Evolutionary conservation across 768 basidiomycete species (phyloP), one percentile per base, ranked within the genome.

Genomic region (Termitomyces sp.): DNA sequence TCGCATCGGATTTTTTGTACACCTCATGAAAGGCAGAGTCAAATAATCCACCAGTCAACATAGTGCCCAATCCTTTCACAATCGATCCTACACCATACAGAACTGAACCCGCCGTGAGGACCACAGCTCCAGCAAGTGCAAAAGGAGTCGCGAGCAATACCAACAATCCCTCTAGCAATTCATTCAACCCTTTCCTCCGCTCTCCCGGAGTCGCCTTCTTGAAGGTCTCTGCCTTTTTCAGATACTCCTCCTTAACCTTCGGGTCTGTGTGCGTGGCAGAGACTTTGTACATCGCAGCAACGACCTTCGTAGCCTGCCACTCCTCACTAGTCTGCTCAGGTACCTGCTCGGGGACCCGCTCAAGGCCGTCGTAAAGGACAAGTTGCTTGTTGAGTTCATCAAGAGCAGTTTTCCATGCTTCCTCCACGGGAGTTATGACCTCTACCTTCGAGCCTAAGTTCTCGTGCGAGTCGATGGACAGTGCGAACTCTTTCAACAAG

Each of bases 41-140:
- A n/a, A n/a, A n/a, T n/a, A n/a, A n/a, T n/a, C n/a, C n/a, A n/a
- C n/a, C n/a, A n/a, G n/a, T n/a, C n/a, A n/a, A n/a, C n/a, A n/a
- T n/a, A n/a, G n/a, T n/a, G n/a, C n/a, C n/a, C n/a, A n/a, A n/a
- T n/a, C n/a, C n/a, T n/a, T n/a, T n/a, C n/a, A n/a, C n/a, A n/a
- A n/a, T n/a, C n/a, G n/a, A n/a, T n/a, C 60, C 56, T 5, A 45
- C 40, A n/a, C 52, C 56, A 51, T 57, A 55, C 5, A 58, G 5
- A 45, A 61, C 28, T 0, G 56, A 53, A 22, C 56, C 60, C 3
- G 60, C 60, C 18, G 36, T 48, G 30, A 57, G 6, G 28, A 54
- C 49, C 0, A 24, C 60, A 14, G 47, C 56, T 9, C 48, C 56
- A 0, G 36, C 52, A 14, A 61, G 52, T 14, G 50, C 7, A 35